These are phyloP conservation scores for Quercus lobata DNA, from an alignment of 331 rosid species.

Conservation along the genomic window DNA sequence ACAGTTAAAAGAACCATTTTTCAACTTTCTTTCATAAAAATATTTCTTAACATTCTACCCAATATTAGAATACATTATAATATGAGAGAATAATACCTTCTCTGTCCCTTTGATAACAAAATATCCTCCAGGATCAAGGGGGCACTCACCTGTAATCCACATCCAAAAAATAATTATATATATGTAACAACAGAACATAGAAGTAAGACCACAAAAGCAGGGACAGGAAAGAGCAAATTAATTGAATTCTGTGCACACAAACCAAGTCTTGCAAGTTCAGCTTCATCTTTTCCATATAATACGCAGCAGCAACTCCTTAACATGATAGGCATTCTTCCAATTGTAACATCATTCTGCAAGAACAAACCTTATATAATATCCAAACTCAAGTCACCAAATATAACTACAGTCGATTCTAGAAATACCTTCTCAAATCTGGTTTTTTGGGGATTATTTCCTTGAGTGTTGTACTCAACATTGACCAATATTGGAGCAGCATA, in stretches of 20 bases:
- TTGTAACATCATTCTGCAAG: slow-evolving; percentile 42
- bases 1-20: not conserved
- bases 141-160: slow-evolving; percentile 74
- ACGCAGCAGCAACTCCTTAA: slow-evolving; percentile 76
- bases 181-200: not conserved
- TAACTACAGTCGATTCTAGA: slow-evolving; percentile 12
- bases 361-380: slow-evolving; percentile 11
- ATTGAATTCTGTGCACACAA: slow-evolving; percentile 12
- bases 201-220: not conserved
- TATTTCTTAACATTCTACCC: not conserved
- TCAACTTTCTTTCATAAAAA: not conserved
- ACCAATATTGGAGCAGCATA: slow-evolving; percentile 83
- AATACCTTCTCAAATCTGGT: slow-evolving; percentile 38
- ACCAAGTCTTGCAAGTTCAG: slow-evolving; percentile 86
- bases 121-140: slow-evolving; percentile 99
- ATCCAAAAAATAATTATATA: not conserved
- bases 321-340: slow-evolving; percentile 94
- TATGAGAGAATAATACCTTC: slow-evolving; percentile 51
- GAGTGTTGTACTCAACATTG: slow-evolving; percentile 61
- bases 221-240: not conserved
- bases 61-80: slow-evolving; percentile 7
- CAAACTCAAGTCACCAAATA: slow-evolving; percentile 1
- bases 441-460: slow-evolving; percentile 45
- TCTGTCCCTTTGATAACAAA: slow-evolving; percentile 92
- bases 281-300: slow-evolving; percentile 65